Evolutionary conservation across 305 asterid species (phyloP).

Genomic region (Solanum hybrid): DNA sequence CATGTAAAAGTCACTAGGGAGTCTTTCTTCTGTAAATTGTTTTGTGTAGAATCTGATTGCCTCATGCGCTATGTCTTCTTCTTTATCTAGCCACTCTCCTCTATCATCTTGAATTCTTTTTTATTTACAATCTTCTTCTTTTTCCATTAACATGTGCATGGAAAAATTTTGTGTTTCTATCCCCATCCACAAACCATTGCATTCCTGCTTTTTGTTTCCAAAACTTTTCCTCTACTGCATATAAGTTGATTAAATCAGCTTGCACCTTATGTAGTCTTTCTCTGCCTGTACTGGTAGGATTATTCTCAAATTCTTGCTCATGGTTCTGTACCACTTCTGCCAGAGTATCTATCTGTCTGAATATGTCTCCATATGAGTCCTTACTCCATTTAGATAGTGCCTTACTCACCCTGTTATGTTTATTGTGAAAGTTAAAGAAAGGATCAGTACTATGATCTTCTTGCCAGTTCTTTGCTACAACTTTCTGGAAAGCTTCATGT

Average conservation of each 20-base stretch:
- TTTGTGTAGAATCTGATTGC: background rate
- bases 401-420: too few relatives aligned
- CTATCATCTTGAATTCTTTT: background rate
- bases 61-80: background rate
- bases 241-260: background rate
- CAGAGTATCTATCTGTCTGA: background rate
- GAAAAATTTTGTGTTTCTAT: background rate
- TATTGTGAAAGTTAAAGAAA: background rate
- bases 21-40: background rate
- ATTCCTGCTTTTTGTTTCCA: background rate
- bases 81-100: background rate
- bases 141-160: background rate
- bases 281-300: background rate
- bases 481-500: background rate
- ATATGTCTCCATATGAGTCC: background rate
- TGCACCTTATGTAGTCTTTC: background rate
- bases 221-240: background rate
- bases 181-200: background rate
- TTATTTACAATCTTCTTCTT: background rate
- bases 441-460: background rate
- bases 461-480: background rate
- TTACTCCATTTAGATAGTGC: too few relatives aligned
- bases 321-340: background rate
- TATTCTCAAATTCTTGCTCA: background rate
- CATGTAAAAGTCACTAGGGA: background rate